phyloP scores from a whole-genome alignment of 225 moss, liverwort and hornwort genomes.

The Asterella californica region DNA sequence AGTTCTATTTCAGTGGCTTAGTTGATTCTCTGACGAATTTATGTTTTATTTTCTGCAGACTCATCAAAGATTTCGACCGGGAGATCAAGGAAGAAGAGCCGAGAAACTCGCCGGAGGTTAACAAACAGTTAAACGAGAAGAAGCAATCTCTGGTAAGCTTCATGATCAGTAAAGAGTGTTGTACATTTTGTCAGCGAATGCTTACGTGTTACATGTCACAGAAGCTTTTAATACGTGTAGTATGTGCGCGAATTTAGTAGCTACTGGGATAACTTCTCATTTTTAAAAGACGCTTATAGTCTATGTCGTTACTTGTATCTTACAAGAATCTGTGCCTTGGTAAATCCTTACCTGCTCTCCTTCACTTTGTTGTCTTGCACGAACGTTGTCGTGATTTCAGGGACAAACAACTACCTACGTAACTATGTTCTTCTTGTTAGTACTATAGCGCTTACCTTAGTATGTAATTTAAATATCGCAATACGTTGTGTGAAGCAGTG shows the following conservation, averaged over 20 bases:
- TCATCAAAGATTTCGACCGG: conserved; percentile 93
- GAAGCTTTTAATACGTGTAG: background rate
- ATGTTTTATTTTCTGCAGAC: conserved; percentile 40
- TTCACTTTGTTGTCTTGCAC: background rate
- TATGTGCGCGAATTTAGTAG: background rate
- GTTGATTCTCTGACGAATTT: background rate
- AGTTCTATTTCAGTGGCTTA: background rate
- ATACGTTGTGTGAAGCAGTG: too few species aligned
- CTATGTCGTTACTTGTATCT: background rate
- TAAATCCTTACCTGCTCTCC: background rate
- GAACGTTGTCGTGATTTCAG: background rate
- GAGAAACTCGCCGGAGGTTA: conserved; percentile 54
- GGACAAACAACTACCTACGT: background rate
- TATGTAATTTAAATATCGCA: too few species aligned
- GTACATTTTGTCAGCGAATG: background rate
- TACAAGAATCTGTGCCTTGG: too few species aligned
- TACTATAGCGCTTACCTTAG: too few species aligned
- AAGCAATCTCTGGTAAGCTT: conserved; percentile 77
- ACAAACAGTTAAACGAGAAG: conserved; percentile 79
- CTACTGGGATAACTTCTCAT: background rate
- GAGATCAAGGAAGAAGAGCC: conserved; percentile 86
- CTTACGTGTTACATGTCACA: background rate
- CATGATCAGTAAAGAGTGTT: background rate
- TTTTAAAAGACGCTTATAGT: background rate
- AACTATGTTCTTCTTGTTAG: too few species aligned